phyloP scores from a whole-genome alignment of 106 monocot genomes.

The Vanilla planifolia region DNA sequence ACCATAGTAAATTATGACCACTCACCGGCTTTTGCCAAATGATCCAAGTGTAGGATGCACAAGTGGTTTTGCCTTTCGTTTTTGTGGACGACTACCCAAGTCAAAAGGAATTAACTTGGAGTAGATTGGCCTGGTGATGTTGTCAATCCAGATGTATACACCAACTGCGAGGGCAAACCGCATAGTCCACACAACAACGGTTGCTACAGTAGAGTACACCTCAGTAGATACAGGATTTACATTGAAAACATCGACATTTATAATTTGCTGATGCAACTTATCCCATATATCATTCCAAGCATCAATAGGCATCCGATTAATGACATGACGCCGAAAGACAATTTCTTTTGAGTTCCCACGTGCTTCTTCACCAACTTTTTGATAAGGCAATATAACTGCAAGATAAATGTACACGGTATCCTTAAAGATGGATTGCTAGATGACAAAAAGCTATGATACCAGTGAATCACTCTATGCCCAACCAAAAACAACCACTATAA shows the following conservation, averaged over 20 bases:
- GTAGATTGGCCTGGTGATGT: slow-evolving; percentile 59
- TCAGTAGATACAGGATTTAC: slow-evolving; percentile 69
- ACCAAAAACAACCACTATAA: background rate
- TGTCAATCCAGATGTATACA: slow-evolving; percentile 73
- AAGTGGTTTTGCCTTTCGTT: slow-evolving; percentile 39
- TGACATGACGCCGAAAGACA: slow-evolving; percentile 69
- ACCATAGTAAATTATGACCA: background rate
- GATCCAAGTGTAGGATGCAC: slow-evolving; percentile 65
- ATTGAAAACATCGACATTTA: slow-evolving; percentile 83
- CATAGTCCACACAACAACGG: slow-evolving; percentile 85
- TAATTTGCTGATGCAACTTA: slow-evolving; percentile 69
- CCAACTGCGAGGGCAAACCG: slow-evolving; percentile 63
- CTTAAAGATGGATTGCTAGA: background rate
- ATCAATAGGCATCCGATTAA: slow-evolving; percentile 85
- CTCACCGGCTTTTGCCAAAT: slow-evolving; percentile 76
- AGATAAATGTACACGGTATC: slow-evolving; percentile 6
- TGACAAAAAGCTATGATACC: background rate
- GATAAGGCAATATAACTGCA: slow-evolving; percentile 84
- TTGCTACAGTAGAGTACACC: slow-evolving; percentile 70
- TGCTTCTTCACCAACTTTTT: slow-evolving; percentile 39
- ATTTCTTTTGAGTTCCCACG: slow-evolving; percentile 34
- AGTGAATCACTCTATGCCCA: background rate
- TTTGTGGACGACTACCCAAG: slow-evolving; percentile 52
- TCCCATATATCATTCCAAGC: slow-evolving; percentile 86
- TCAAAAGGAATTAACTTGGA: slow-evolving; percentile 78